Base-by-base conservation (phyloP, 768 basidiomycete species). In the Pisolithus orientalis region DNA sequence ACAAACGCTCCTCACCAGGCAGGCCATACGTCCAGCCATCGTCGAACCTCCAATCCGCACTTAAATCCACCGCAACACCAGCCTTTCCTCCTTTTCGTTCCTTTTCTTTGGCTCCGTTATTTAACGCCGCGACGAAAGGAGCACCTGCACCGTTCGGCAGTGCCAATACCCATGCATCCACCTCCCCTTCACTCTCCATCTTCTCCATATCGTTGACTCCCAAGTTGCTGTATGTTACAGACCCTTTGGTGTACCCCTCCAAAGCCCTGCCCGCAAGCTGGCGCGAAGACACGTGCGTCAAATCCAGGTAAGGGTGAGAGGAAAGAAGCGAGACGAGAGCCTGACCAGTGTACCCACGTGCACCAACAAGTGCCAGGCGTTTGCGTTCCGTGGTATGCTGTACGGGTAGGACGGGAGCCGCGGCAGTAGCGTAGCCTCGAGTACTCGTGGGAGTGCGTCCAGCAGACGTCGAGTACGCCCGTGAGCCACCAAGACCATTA, bases 81-180 rank as follows among this genome's bases (percentile, higher is more conserved):
- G 77, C 74, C 53, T 75, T 72, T 29, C 66, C 68, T 32, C 57
- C 11, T 7, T 61, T 55, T 43, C 62, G 59, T 49, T 68, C 70
- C 56, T 83, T 80, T 61, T 76, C 79, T 55, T 73, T 71, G 13
- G 85, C 75, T 5, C 85, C 91, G 37, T 81, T 78, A 62, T 96
- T 93, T 45, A 99, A 72, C 14, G 95, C 95, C 62, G 94, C 93
- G 32, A 99, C 93, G 65, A 95, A 99, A 0, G 94, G 94, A 70
- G 94, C 94, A 73, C 90, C 88, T 24, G 92, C 80, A 17, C 96
- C 96, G 59, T 98, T 99, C n/a, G 96, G 96, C 45, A 99, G 79
- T 2, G 96, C 96, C 90, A 97, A 94, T 49, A 98, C 83, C 95
- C 96, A 99, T 8, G 93, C 95, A 64, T 99, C 95, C 16, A 99